These are phyloP conservation scores for Penicillium lagena DNA, from an alignment of 495 filamentous ascomycete genomes.

Conservation along the genomic window DNA sequence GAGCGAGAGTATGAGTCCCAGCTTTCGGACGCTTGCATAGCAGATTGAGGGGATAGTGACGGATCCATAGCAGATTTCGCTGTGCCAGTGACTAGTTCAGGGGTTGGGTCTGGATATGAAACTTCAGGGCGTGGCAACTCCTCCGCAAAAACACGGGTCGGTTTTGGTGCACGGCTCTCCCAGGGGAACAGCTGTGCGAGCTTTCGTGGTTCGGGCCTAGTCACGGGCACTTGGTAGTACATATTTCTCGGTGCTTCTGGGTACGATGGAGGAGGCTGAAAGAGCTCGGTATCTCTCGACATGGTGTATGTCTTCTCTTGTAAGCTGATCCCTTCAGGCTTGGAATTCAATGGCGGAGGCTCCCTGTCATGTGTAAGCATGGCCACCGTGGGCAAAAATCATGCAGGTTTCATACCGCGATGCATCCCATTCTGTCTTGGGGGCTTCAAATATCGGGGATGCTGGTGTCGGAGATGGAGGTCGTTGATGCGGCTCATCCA, in stretches of 20 bases:
- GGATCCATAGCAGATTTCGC: background rate
- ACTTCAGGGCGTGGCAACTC: conserved; percentile 23
- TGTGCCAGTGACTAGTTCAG: background rate
- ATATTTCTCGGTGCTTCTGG: conserved; percentile 78
- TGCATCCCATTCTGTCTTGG: conserved; percentile 61
- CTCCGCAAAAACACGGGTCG: conserved; percentile 69
- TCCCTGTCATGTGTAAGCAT: conserved; percentile 44
- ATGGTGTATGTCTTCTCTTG: conserved; percentile 67
- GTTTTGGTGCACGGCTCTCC: conserved; percentile 58
- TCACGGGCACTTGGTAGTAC: conserved; percentile 72
- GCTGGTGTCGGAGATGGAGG: conserved; percentile 36
- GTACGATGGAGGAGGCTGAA: conserved; percentile 66
- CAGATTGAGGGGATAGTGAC: no score
- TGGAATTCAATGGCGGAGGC: conserved; percentile 65
- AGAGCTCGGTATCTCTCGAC: conserved; percentile 63
- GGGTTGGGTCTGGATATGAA: conserved; percentile 7
- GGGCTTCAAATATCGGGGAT: conserved; percentile 36
- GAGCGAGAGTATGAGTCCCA: conserved; percentile 60
- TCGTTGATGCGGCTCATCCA: conserved; percentile 20
- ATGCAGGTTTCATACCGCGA: conserved; percentile 41
- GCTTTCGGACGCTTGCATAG: background rate
- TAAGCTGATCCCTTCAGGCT: conserved; percentile 73
- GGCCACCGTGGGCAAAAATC: background rate
- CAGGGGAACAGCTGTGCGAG: conserved; percentile 76
- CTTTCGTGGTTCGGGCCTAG: conserved; percentile 47